Conservation (phyloP, 352 stramenopile species). For the Bremia lactucae region DNA sequence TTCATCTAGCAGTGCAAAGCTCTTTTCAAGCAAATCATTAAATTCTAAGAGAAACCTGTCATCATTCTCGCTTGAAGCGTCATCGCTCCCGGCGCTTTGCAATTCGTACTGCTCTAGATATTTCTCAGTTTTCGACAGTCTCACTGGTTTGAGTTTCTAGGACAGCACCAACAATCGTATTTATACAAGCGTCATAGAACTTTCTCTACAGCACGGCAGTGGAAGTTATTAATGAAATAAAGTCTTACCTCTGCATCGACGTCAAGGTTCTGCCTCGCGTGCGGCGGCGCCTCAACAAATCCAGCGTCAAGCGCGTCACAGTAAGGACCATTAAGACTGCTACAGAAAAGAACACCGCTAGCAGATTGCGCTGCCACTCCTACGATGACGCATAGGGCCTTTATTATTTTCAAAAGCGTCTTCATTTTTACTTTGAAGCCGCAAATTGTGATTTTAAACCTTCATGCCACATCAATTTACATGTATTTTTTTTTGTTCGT, state of each 20-base stretch:
- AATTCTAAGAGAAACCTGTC: slow-evolving; percentile 35
- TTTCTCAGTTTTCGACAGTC: slow-evolving; percentile 42
- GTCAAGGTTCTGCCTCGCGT: slow-evolving; percentile 37
- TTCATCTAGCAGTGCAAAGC: slow-evolving; percentile 22
- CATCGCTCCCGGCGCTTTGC: slow-evolving; percentile 16
- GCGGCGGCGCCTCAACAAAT: slow-evolving; percentile 23
- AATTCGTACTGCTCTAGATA: slow-evolving; percentile 60
- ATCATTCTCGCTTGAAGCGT: slow-evolving; percentile 10
- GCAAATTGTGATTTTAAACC: slow-evolving; percentile 5
- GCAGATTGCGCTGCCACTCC: neutral
- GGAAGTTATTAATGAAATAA: neutral
- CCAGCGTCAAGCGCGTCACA: slow-evolving; percentile 21
- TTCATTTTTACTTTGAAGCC: too few relatives aligned
- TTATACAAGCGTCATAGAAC: neutral
- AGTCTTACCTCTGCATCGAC: slow-evolving; percentile 27
- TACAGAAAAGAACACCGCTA: slow-evolving; percentile 20
- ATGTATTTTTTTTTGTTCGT: slow-evolving; percentile 2
- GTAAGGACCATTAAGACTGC: slow-evolving; percentile 62
- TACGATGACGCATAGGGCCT: slow-evolving; percentile 6
- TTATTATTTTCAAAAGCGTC: too few relatives aligned
- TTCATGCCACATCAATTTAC: slow-evolving; percentile 4
- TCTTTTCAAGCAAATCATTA: slow-evolving; percentile 45
- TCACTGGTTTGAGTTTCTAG: slow-evolving; percentile 28
- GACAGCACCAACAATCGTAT: neutral
- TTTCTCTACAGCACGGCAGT: neutral